Evolutionary conservation across 371 early-diverging fungal species (phyloP).

Genomic region (Rhizopus microsporus): DNA sequence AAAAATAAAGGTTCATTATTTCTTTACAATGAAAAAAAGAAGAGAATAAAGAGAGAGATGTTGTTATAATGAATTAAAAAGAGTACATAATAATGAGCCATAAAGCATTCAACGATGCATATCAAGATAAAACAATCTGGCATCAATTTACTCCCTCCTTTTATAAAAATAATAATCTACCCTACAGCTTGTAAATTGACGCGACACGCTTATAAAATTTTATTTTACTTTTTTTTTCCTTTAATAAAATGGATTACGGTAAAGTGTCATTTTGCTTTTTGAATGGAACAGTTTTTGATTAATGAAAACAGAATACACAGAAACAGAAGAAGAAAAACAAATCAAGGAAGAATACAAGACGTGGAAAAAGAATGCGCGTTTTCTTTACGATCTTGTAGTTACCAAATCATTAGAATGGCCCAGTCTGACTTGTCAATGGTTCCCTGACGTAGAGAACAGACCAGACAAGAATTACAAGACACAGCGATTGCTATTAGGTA

Average conservation of each 20-base stretch:
- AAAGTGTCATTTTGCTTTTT: background rate
- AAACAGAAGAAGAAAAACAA: constrained; percentile 62
- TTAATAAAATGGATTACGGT: constrained; percentile 2
- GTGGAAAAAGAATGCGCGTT: constrained; percentile 99
- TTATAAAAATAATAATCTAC: too few relatives aligned
- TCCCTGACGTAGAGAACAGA: constrained; percentile 93
- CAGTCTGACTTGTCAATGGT: constrained; percentile 97
- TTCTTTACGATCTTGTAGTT: constrained; percentile 97
- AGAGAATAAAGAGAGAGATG: too few relatives aligned
- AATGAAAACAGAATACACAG: background rate
- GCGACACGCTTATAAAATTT: background rate
- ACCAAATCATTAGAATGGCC: constrained; percentile 99
- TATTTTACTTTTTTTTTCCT: background rate
- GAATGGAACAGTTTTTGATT: background rate
- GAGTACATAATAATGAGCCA: too few relatives aligned
- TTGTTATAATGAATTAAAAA: too few relatives aligned
- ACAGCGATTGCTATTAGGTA: constrained; percentile 90
- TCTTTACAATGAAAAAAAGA: too few relatives aligned
- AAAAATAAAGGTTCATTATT: too few relatives aligned
- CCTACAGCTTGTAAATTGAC: background rate
- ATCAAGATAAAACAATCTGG: too few relatives aligned
- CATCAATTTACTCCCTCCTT: too few relatives aligned
- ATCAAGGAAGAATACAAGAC: constrained; percentile 95
- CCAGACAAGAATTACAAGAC: constrained; percentile 87
- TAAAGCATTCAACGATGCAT: too few relatives aligned